phyloP scores from a whole-genome alignment of 2,329 filamentous ascomycete genomes.

The Orbilia ellipsospora region DNA sequence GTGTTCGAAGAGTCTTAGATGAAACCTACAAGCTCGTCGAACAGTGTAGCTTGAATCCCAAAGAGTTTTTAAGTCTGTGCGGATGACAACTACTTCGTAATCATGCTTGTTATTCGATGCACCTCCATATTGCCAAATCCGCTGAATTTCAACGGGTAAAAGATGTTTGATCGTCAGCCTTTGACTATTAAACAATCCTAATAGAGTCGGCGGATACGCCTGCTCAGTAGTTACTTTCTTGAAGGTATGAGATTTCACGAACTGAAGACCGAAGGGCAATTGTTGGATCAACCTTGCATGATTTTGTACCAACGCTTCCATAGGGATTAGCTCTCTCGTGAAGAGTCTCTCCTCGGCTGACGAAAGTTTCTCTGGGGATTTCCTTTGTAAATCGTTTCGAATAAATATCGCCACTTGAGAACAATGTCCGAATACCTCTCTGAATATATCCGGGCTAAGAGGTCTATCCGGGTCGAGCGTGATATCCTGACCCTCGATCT shows the following conservation, averaged over 20 bases:
- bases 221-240: background rate
- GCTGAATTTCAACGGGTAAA: slow-evolving; percentile 33
- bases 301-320: slow-evolving; percentile 15
- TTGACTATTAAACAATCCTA: slow-evolving; percentile 42
- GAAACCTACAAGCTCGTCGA: slow-evolving; percentile 55
- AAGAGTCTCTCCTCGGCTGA: slow-evolving; percentile 13
- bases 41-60: slow-evolving; percentile 55
- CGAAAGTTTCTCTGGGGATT: background rate
- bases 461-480: slow-evolving; percentile 4
- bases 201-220: slow-evolving; percentile 33
- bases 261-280: slow-evolving; percentile 5
- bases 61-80: slow-evolving; percentile 41
- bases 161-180: slow-evolving; percentile 38
- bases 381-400: slow-evolving; percentile 38
- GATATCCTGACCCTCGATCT: slow-evolving; percentile 33
- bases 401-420: slow-evolving; percentile 59
- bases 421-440: slow-evolving; percentile 56
- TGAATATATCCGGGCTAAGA: slow-evolving; percentile 22
- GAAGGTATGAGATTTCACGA: slow-evolving; percentile 34
- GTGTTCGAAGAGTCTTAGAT: slow-evolving; percentile 52
- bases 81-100: slow-evolving; percentile 48
- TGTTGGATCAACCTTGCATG: slow-evolving; percentile 13
- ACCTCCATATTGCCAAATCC: slow-evolving; percentile 24
- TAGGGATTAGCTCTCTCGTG: slow-evolving; percentile 7
- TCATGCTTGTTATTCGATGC: slow-evolving; percentile 26